Conservation (phyloP, 495 filamentous ascomycete genomes). For the Peziza echinospora region DNA sequence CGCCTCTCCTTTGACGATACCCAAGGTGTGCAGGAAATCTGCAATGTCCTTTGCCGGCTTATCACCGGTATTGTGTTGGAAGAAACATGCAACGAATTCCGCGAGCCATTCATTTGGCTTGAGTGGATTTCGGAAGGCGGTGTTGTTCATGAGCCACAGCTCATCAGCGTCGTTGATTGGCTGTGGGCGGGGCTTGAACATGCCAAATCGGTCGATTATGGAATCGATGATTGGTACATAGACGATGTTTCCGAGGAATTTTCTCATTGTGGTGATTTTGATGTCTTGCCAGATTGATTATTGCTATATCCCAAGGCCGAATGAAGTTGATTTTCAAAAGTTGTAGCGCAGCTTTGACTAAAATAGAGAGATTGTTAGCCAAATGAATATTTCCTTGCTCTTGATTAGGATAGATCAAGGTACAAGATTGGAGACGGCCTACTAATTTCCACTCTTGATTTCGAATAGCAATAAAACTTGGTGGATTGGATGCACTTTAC, state of each 20-base stretch:
- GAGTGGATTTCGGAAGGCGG: constrained; percentile 38
- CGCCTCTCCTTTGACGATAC: constrained; percentile 38
- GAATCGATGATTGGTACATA: not conserved
- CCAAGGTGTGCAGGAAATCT: constrained; percentile 46
- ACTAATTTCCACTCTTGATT: too few relatives aligned
- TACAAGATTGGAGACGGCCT: too few relatives aligned
- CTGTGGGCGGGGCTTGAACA: constrained; percentile 1
- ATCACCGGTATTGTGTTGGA: constrained; percentile 43
- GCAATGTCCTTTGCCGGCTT: constrained; percentile 45
- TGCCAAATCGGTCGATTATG: not conserved
- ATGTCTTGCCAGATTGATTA: too few relatives aligned
- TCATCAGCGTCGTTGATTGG: constrained; percentile 26
- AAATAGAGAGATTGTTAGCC: too few relatives aligned
- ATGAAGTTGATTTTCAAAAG: too few relatives aligned
- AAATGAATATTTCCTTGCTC: too few relatives aligned
- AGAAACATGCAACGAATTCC: constrained; percentile 62
- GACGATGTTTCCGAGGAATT: not conserved
- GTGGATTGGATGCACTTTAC: too few relatives aligned
- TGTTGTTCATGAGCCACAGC: constrained; percentile 84
- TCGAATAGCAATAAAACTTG: too few relatives aligned
- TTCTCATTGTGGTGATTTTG: too few relatives aligned
- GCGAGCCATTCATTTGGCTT: constrained; percentile 40
- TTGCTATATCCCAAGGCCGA: too few relatives aligned
- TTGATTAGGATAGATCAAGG: too few relatives aligned
- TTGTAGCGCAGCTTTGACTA: too few relatives aligned